Evolutionary conservation across 371 early-diverging fungal species (phyloP).

Genomic region (Massospora cicadina): DNA sequence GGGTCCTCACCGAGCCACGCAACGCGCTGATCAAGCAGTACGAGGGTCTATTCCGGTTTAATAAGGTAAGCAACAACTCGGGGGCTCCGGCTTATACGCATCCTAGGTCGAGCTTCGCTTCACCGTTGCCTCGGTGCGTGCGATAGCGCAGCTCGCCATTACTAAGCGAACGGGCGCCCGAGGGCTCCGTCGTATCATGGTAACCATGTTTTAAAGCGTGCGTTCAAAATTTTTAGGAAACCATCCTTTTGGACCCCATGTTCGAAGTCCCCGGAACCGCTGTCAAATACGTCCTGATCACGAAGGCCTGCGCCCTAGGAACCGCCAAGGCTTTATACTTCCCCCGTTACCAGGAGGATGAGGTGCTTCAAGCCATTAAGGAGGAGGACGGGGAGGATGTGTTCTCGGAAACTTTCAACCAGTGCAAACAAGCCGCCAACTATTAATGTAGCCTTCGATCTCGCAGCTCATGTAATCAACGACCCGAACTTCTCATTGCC

Average conservation of each 20-base stretch:
- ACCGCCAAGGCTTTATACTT: constrained; percentile 43
- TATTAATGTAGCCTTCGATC: not conserved
- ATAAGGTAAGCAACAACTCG: constrained; percentile 25
- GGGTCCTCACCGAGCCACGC: constrained; percentile 65
- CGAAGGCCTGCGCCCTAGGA: constrained; percentile 35
- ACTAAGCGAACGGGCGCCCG: constrained; percentile 79
- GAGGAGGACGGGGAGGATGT: not conserved
- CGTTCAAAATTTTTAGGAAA: constrained; percentile 26
- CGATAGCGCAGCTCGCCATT: constrained; percentile 54
- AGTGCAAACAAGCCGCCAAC: not conserved
- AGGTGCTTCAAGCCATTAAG: not conserved
- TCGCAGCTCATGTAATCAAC: not conserved
- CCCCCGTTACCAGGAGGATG: constrained; percentile 27
- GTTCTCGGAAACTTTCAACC: not conserved
- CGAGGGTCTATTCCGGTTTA: constrained; percentile 47
- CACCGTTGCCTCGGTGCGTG: constrained; percentile 42
- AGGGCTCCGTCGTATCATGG: constrained; percentile 71
- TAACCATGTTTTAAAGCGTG: constrained; percentile 13
- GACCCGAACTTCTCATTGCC: not conserved
- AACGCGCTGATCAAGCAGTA: constrained; percentile 74
- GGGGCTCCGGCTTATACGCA: not conserved
- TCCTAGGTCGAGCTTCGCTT: constrained; percentile 32
- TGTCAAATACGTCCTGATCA: constrained; percentile 48
- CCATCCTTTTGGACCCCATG: constrained; percentile 56
- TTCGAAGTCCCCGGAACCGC: constrained; percentile 57